phyloP scores from a whole-genome alignment of 345 rosid species.

The Salix caprea region DNA sequence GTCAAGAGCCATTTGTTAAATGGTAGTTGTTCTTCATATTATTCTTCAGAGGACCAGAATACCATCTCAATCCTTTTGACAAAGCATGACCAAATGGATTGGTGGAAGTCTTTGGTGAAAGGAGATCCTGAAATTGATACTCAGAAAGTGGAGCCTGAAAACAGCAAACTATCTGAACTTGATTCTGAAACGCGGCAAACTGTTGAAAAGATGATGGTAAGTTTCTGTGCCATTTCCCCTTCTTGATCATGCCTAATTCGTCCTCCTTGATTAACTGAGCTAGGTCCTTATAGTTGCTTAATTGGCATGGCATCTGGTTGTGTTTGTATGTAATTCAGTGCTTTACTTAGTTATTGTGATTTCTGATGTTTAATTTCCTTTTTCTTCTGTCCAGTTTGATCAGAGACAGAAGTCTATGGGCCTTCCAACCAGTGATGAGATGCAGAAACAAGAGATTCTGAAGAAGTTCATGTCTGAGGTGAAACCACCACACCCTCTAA shows the following conservation, averaged over 20 bases:
- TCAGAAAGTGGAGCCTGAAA: conserved; percentile 92
- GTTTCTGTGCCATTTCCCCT: background rate
- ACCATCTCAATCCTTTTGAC: conserved; percentile 67
- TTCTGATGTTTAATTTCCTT: background rate
- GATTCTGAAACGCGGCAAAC: conserved; percentile 73
- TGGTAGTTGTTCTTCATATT: conserved; percentile 1
- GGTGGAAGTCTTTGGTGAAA: conserved; percentile 86
- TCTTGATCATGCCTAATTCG: no score
- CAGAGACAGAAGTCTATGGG: conserved; percentile 94
- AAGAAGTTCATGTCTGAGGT: conserved; percentile 93
- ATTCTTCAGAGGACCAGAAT: conserved; percentile 58
- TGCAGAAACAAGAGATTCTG: conserved; percentile 72
- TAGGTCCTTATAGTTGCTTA: background rate
- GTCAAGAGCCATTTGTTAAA: background rate
- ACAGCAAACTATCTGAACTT: conserved; percentile 70
- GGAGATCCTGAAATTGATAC: conserved; percentile 89
- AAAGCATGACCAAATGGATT: conserved; percentile 84
- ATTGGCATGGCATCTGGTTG: background rate
- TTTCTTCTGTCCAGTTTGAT: conserved; percentile 54
- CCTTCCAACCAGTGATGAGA: conserved; percentile 82
- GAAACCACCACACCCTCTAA: background rate
- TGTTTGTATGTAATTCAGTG: no score
- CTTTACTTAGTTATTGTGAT: background rate
- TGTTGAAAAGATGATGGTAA: conserved; percentile 95
- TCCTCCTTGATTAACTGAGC: background rate